These are phyloP conservation scores for Babjeviella inositovora DNA, from an alignment of 805 yeast species.

Conservation along the genomic window DNA sequence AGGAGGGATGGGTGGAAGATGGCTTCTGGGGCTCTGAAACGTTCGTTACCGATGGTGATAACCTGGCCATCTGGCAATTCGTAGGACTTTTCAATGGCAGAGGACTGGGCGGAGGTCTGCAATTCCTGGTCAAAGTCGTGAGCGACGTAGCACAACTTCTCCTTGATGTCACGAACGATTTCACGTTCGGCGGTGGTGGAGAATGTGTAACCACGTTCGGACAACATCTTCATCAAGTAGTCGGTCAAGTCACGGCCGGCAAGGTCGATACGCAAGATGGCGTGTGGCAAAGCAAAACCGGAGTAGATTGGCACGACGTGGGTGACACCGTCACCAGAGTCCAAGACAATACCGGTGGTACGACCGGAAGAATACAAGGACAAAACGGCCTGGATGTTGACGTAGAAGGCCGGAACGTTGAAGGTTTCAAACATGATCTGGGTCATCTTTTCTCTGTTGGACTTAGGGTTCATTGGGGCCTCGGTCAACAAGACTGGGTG, in stretches of 20 bases:
- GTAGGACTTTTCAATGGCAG: conserved; percentile 95
- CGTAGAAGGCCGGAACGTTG: conserved; percentile 99
- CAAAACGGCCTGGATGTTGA: conserved; percentile 95
- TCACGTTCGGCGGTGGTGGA: conserved; percentile 99
- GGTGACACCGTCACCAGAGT: conserved; percentile 99
- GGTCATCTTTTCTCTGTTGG: conserved; percentile 99
- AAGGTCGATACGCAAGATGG: conserved; percentile 95
- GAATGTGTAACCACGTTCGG: conserved; percentile 98
- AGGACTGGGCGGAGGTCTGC: conserved; percentile 97
- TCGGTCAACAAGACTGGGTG: conserved; percentile 98
- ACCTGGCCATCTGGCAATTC: conserved; percentile 99
- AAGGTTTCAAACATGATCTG: conserved; percentile 98
- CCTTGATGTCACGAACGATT: conserved; percentile 89
- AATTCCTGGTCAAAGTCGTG: conserved; percentile 98
- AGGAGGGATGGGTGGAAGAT: conserved; percentile 95
- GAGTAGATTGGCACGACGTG: conserved; percentile 99
- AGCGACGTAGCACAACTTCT: conserved; percentile 97
- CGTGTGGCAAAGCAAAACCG: conserved; percentile 98
- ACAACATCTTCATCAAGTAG: conserved; percentile 94
- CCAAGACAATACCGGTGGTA: conserved; percentile 99
- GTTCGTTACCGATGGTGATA: conserved; percentile 98
- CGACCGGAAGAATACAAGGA: conserved; percentile 98
- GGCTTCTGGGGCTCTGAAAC: conserved; percentile 99
- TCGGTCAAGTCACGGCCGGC: conserved; percentile 99
- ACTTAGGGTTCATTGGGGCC: conserved; percentile 99